Evolutionary conservation across 176 grass and related monocot species (phyloP).

Genomic region (Zizania latifolia): DNA sequence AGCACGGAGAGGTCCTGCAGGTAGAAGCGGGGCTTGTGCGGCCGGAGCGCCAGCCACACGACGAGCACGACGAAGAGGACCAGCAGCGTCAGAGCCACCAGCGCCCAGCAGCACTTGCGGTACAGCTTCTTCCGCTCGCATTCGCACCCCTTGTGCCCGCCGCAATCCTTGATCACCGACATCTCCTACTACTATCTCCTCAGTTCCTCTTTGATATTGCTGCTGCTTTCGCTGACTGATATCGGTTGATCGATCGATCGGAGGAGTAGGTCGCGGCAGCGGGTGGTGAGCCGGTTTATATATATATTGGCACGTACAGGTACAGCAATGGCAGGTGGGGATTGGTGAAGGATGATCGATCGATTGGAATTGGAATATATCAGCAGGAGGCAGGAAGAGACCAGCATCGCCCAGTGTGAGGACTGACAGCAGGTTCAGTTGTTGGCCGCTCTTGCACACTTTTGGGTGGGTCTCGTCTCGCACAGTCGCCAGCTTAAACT

Average conservation of each 20-base stretch:
- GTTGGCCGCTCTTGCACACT: not conserved
- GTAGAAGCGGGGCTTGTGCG: constrained; percentile 61
- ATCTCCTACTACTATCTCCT: not conserved
- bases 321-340: not conserved
- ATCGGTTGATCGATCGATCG: no score
- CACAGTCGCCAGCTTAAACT: no score
- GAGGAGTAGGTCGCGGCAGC: not conserved
- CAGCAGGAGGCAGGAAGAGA: no score
- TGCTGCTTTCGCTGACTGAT: no score
- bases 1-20: constrained; percentile 69
- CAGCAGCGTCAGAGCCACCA: not conserved
- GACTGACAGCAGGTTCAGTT: not conserved
- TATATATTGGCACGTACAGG: no score
- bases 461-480: not conserved
- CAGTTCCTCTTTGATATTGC: no score
- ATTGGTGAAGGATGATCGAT: no score
- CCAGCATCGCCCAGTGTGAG: no score
- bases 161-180: constrained; percentile 51
- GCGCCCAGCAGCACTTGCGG: not conserved
- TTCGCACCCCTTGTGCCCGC: constrained; percentile 31
- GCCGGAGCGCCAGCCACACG: constrained; percentile 50
- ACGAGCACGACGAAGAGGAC: constrained; percentile 34
- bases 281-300: constrained; percentile 12
- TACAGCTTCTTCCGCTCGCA: constrained; percentile 11
- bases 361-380: not conserved